Base-by-base conservation (phyloP, 495 filamentous ascomycete species). In the Trichocladium antarcticum region DNA sequence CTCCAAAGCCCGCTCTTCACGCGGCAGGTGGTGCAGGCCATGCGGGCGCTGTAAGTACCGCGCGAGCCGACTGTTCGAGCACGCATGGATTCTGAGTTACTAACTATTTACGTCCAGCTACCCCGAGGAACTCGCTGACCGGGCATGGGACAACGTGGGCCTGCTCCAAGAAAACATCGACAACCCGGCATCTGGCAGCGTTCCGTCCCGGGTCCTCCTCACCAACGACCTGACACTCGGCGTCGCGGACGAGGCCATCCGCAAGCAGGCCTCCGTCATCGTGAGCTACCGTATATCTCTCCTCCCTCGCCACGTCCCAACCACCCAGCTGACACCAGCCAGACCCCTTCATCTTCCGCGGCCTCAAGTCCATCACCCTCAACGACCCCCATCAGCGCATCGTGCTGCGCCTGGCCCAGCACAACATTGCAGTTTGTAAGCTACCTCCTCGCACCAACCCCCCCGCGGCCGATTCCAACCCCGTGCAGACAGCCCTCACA, bases 271-370 rank as follows among this genome's bases (percentile, higher is more conserved):
- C 54, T 93, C 84, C 0, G 74, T 89, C 43, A 79, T 98, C 48
- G 74, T 98, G 20, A 80, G 86, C 53, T 98, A 98, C 60, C 92
- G 88, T 94, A 77, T 64, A 37, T 32, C 12, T 22, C 15, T 19
- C 10, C 20, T 52, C 22, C 1, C 42, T 28, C 19, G 5, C 15
- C 15, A 4, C 34, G 6, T 34, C 5, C 20, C 20, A 8, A 9
- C 9, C 19, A 31, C 5, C 22, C 22, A 40, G n/a, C 32, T 37
- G 38, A 50, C 47, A 38, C 16, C n/a, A 14, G 15, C 42, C 55
- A 94, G 88, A 98, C 64, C 92, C 92, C 8, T 89, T 97, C 57
- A 97, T 98, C 58, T 98, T 97, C 76, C 78, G 80, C 51, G 83
- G 84, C 35, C 70, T 98, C 42, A 98, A 96, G 66, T 81, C 83